Evolutionary conservation across 1,284 basidiomycete genomes (phyloP).

Genomic region (Pseudozyma hubeiensis): DNA sequence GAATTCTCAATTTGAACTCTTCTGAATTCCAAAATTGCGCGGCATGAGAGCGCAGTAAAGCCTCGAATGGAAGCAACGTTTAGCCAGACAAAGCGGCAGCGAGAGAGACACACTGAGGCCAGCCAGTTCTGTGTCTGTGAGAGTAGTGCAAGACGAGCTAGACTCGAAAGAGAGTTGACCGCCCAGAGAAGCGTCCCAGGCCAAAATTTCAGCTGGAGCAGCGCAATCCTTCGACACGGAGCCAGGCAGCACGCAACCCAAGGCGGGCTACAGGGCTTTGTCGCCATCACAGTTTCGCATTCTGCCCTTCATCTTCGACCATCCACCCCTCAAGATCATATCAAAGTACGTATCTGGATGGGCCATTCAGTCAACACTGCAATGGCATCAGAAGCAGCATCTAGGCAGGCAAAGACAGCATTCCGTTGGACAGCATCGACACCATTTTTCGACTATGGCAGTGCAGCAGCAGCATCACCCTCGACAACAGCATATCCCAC

Average conservation of each 20-base stretch:
- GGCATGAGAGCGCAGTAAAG: too few relatives aligned
- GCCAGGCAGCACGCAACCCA: neutral
- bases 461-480: constrained; percentile 2
- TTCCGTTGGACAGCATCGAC: constrained; percentile 3
- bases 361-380: constrained; percentile 1
- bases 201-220: neutral
- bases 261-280: neutral
- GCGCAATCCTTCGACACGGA: neutral
- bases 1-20: neutral
- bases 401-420: neutral
- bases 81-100: too few relatives aligned
- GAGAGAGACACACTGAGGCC: too few relatives aligned
- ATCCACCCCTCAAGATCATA: constrained; percentile 54
- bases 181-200: neutral
- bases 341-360: constrained; percentile 45
- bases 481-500: too few relatives aligned
- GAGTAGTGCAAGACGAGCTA: too few relatives aligned
- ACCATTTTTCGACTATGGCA: neutral
- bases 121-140: too few relatives aligned
- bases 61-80: too few relatives aligned
- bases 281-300: constrained; percentile 19
- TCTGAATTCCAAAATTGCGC: neutral
- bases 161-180: too few relatives aligned
- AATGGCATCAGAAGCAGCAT: constrained; percentile 3
- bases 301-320: constrained; percentile 50